Base-by-base conservation (phyloP, 2,329 filamentous ascomycete genomes). In the Chaetothyriales sp. region DNA sequence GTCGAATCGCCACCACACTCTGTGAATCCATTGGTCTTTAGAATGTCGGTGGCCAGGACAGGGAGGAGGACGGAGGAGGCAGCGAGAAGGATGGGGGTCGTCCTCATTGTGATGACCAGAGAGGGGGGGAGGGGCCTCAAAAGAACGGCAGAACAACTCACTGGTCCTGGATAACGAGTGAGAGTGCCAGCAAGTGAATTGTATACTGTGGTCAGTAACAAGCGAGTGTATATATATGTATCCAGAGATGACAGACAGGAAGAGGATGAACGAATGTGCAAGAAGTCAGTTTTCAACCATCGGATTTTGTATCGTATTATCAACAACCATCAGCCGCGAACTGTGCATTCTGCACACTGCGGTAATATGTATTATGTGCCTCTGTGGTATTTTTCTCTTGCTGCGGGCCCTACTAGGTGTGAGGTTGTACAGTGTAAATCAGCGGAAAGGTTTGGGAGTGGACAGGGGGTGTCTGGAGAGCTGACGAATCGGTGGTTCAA, bases 1-100 rank as follows among this genome's bases (percentile, higher is more conserved):
- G 71, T 68, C 53, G 72, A 62, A 59, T 77, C 69, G 52, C 73
- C 66, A 46, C 65, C 63, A 68, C 92, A 96, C 57, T 81, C 80
- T 61, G 74, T 79, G 70, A 92, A 94, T 53, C 88, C 86, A 55
- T 77, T 78, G 20, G 89, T 95, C 63, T 82, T 78, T 52, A 98
- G 77, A 52, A 93, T 73, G 59, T 90, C 80, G 54, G 70, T 74
- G 51, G 78, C 85, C 53, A 84, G 64, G 49, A 76, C 82, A 42
- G 52, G 50, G 19, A 45, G 48, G 43, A 57, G 49, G 9, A 59
- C 50, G 25, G 50, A 53, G 45, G 56, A 45, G n/a, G 52, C 57
- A 36, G 53, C 53, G 18, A 59, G 19, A 8, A 50, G 51, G 18
- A 53, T 43, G 22, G 43, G 43, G 19, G 52, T 51, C 15, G 46